Base-by-base conservation (phyloP, 2,329 filamentous ascomycete species). In the Apiospora hydei region DNA sequence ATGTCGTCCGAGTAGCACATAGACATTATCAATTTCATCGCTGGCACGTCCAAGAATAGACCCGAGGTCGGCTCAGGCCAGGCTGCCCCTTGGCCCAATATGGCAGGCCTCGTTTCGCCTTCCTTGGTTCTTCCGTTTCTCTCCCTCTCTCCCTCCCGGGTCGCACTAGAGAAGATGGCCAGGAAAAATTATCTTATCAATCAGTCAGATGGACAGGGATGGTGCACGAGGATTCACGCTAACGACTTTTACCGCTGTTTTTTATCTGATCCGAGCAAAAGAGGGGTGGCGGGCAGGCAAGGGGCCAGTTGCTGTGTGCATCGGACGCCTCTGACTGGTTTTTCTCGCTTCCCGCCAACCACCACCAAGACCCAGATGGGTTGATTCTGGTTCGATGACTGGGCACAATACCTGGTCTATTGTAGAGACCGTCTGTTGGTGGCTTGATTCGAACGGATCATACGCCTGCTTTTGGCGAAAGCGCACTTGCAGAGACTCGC, bases 141-240 rank as follows among this genome's bases (percentile, higher is more conserved):
- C 26, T 21, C 51, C 51, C 18, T 18, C 26, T 18, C 26, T 57
- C 26, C 30, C 30, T 38, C 30, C 16, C 30, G 30, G 53, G 30
- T 21, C 53, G 18, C 30, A 38, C 53, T 34, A 57, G 26, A 57
- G 26, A 3, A 34, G 51, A 57, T 21, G 51, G 51, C 3, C 7
- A 3, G 16, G n/a, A 44, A 67, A 67, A 38, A 38, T 47, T 41
- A 69, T 69, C 68, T 69, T 69, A 69, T 69, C 68, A 69, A 69
- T 69, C 68, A 69, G 44, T 44, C 21, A 51, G 68, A 69, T 44
- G 13, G n/a, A 24, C 68, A 53, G 68, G 68, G 57, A 64, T 64
- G 30, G 2, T 41, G 44, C 41, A 68, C 1, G 7, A 68, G 11
- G n/a, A 41, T 46, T 47, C 41, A 68, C 66, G 57, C 57, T 64